Evolutionary conservation across 768 basidiomycete species (phyloP).

Genomic region (Asterophora parasitica): DNA sequence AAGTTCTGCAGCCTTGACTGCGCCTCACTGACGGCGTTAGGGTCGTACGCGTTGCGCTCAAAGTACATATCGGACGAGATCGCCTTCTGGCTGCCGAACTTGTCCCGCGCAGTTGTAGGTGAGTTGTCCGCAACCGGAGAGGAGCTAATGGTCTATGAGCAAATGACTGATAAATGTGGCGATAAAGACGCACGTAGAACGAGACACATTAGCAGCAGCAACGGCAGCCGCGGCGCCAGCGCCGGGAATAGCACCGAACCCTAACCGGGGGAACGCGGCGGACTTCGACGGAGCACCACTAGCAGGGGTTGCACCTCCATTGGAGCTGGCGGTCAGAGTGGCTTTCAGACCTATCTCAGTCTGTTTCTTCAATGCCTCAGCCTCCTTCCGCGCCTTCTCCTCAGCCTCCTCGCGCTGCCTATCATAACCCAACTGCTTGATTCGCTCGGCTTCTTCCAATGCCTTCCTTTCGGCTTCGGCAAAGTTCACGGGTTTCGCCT

Average conservation of each 20-base stretch:
- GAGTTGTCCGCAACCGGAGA: conserved; percentile 45
- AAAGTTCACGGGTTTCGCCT: conserved; percentile 85
- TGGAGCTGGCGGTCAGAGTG: conserved; percentile 20
- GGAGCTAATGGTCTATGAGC: conserved; percentile 11
- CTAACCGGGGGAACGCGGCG: conserved; percentile 63
- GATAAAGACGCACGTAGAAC: conserved; percentile 5
- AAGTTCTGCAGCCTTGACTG: conserved; percentile 78
- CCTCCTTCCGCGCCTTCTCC: conserved; percentile 62
- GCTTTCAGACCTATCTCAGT: conserved; percentile 35
- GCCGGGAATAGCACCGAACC: conserved; percentile 79
- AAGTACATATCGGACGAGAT: conserved; percentile 99
- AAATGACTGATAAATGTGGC: neutral
- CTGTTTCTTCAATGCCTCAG: conserved; percentile 41
- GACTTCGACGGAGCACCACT: conserved; percentile 23
- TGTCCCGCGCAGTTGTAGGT: conserved; percentile 79
- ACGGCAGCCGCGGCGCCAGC: conserved; percentile 50
- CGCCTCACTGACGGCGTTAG: conserved; percentile 64
- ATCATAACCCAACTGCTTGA: conserved; percentile 91
- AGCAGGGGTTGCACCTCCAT: conserved; percentile 8
- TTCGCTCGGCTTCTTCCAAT: conserved; percentile 85
- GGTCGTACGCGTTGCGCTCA: conserved; percentile 84
- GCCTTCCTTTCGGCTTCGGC: conserved; percentile 92
- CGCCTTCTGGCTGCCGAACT: conserved; percentile 88
- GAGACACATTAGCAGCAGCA: conserved; percentile 27
- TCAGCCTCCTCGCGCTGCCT: conserved; percentile 80